A percentile compares a stretch with the other conserved stretches of the same genome.
Conservation (phyloP, 768 basidiomycete species). For the Russula ochroleuca region DNA sequence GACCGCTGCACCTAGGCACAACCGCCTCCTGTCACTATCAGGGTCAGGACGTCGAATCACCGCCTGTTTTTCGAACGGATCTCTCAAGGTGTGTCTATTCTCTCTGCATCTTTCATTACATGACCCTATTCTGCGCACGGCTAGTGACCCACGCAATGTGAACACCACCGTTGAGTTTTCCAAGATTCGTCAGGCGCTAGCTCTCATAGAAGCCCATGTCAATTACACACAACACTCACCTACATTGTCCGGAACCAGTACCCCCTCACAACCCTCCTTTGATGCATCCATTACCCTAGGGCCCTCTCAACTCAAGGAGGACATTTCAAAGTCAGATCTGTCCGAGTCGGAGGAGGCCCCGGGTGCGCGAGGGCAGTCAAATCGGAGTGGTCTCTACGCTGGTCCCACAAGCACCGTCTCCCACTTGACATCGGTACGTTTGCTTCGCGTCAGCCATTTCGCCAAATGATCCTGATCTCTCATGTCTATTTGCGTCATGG, state of each 20-base stretch:
- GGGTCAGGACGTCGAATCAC: slow-evolving; percentile 53
- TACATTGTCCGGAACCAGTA: slow-evolving; percentile 29
- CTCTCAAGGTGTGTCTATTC: slow-evolving; percentile 44
- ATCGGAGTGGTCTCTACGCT: slow-evolving; percentile 65
- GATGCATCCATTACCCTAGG: slow-evolving; percentile 26
- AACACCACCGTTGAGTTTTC: slow-evolving; percentile 66
- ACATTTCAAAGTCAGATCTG: slow-evolving; percentile 33
- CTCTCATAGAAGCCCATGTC: slow-evolving; percentile 59
- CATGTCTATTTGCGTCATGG: neutral
- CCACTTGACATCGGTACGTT: slow-evolving; percentile 58
- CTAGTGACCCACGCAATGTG: slow-evolving; percentile 37
- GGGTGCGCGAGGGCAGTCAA: slow-evolving; percentile 62
- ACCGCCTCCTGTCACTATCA: slow-evolving; percentile 71
- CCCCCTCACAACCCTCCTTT: slow-evolving; percentile 16
- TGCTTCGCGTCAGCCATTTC: slow-evolving; percentile 18
- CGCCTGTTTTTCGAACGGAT: slow-evolving; percentile 47
- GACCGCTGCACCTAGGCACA: slow-evolving; percentile 52
- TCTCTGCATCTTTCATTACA: slow-evolving; percentile 7
- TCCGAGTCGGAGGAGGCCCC: slow-evolving; percentile 50
- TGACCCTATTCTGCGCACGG: slow-evolving; percentile 1
- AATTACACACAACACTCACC: slow-evolving; percentile 33
- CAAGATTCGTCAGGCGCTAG: slow-evolving; percentile 62
- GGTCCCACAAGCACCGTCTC: slow-evolving; percentile 76
- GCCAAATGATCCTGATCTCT: slow-evolving; percentile 5
- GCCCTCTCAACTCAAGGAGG: slow-evolving; percentile 7